Base-by-base conservation (phyloP, 176 grass and related monocot genomes). In the Alopecurus myosuroides region DNA sequence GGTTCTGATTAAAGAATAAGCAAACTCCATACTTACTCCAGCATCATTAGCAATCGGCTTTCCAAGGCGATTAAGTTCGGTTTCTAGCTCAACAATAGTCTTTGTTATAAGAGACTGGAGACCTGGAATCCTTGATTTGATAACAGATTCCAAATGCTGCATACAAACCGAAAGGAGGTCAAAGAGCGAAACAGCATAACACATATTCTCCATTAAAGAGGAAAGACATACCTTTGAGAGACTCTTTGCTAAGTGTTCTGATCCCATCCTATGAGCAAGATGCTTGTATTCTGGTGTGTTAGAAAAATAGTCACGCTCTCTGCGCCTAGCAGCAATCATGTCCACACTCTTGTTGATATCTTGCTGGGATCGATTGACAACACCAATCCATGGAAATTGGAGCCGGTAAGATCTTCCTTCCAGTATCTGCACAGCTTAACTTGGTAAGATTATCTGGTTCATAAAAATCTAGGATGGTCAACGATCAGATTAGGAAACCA, bases 271-370 rank as follows among this genome's bases (percentile, higher is more conserved):
- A 42, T 83, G 41, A 76, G 88, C 86, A 83, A 99, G 88, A 81
- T 99, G 97, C 77, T 92, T 99, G 65, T 99, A 99, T 31, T 99
- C 97, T 51, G 94, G 86, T 81, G 90, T 87, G 86, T 50, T 97
- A 76, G 90, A 17, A 88, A 99, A 99, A 84, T 99, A 99, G 18
- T 99, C 97, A 3, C 86, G 85, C 83, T 99, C 97, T 85, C 90
- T 96, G 51, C 86, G 88, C 65, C 97, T 97, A 78, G 97, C 97
- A 86, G 94, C 97, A 88, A 99, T 95, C 94, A 99, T 99, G 77
- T 99, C 97, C 77, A 99, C 97, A 77, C 88, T 99, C 88, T 97
- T 99, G 80, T 99, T 96, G 67, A 99, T 99, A 81, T 99, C 97
- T 73, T 90, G 89, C 84, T 99, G 97, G 52, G 97, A 99, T 39